Percentiles rank a stretch among this genome's conserved stretches.
Conservation (phyloP, 2,329 filamentous ascomycete species). For the Dissoconium aciculare region DNA sequence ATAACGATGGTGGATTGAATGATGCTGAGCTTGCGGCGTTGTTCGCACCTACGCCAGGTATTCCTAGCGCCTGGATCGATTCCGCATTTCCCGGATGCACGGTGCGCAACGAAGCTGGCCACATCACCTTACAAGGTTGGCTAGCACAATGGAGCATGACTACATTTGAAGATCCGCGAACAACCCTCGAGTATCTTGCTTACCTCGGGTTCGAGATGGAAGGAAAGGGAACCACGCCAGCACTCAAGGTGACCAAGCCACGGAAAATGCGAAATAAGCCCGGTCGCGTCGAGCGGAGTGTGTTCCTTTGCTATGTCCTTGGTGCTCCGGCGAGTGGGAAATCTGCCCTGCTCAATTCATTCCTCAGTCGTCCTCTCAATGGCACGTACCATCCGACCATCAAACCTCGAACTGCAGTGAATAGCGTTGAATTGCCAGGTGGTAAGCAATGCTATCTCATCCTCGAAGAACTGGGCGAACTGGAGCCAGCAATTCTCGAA, state of each 20-base stretch:
- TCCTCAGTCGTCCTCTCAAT: conserved; percentile 77
- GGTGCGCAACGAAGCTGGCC: conserved; percentile 83
- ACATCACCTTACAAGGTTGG: conserved; percentile 95
- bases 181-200: conserved; percentile 86
- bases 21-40: conserved; percentile 69
- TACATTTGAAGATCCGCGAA: conserved; percentile 89
- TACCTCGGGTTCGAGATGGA: conserved; percentile 86
- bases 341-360: conserved; percentile 77
- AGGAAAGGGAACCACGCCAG: conserved; percentile 59
- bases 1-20: conserved; percentile 90
- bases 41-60: conserved; percentile 82
- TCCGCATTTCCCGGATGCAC: conserved; percentile 84
- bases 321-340: conserved; percentile 80
- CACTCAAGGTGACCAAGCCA: conserved; percentile 82
- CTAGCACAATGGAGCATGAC: conserved; percentile 99
- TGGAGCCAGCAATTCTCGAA: conserved; percentile 88
- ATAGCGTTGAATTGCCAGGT: conserved; percentile 87
- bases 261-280: conserved; percentile 71
- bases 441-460: conserved; percentile 97
- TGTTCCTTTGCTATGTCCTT: conserved; percentile 84
- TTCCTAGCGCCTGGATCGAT: conserved; percentile 76
- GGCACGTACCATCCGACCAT: conserved; percentile 82
- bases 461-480: conserved; percentile 81
- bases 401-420: conserved; percentile 82
- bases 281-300: conserved; percentile 80